A percentile compares a stretch with the other conserved stretches of the same genome.
These are phyloP conservation scores for Simplicillium sp. DNA, from an alignment of 2,329 filamentous ascomycete genomes.

Conservation along the genomic window DNA sequence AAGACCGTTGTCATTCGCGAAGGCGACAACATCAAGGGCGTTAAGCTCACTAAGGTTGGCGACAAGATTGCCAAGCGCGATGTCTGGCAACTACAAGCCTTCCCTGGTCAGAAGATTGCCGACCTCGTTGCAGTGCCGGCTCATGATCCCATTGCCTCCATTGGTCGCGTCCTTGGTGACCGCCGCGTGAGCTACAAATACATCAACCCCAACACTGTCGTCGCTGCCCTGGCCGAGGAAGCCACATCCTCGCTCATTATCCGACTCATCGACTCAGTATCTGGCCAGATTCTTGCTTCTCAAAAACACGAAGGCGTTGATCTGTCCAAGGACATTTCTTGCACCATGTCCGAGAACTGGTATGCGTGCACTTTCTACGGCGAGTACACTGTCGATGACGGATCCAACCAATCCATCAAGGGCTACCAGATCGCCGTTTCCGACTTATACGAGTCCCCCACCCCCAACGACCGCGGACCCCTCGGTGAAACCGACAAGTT, in stretches of 20 bases:
- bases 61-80: slow-evolving; percentile 33
- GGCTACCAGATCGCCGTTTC: slow-evolving; percentile 80
- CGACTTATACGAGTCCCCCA: slow-evolving; percentile 81
- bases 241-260: slow-evolving; percentile 52
- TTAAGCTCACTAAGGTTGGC: slow-evolving; percentile 38
- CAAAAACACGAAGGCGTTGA: slow-evolving; percentile 67
- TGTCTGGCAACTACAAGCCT: slow-evolving; percentile 66
- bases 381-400: slow-evolving; percentile 47
- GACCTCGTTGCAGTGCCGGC: slow-evolving; percentile 57
- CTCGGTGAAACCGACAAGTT: slow-evolving; percentile 62
- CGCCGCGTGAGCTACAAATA: slow-evolving; percentile 97
- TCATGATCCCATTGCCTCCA: slow-evolving; percentile 86
- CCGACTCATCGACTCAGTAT: slow-evolving; percentile 78
- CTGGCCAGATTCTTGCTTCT: slow-evolving; percentile 69
- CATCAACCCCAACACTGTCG: slow-evolving; percentile 74
- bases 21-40: slow-evolving; percentile 41
- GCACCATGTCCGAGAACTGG: slow-evolving; percentile 88
- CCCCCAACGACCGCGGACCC: slow-evolving; percentile 75
- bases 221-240: slow-evolving; percentile 62
- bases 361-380: slow-evolving; percentile 75
- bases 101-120: slow-evolving; percentile 57
- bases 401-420: slow-evolving; percentile 50
- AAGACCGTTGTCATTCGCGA: slow-evolving; percentile 45
- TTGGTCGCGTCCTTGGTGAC: slow-evolving; percentile 86
- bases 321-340: slow-evolving; percentile 60